Evolutionary conservation across 129 eudicot species (phyloP).

Genomic region (Lactuca saligna): DNA sequence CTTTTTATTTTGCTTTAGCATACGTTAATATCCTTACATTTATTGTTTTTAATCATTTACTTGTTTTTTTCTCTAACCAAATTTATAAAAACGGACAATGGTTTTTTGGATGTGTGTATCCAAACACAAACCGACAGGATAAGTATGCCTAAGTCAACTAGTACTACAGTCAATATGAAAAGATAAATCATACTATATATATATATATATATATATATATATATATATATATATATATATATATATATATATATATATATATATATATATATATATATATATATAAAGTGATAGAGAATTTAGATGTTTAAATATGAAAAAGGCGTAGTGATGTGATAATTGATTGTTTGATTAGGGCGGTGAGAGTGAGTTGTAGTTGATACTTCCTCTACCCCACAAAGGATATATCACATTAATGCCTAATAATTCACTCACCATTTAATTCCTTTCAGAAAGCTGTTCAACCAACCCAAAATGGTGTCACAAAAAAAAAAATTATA

Average conservation of each 20-base stretch:
- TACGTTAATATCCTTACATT: too few relatives aligned
- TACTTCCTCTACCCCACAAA: constrained; percentile 20
- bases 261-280: too few relatives aligned
- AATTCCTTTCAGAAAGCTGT: not conserved
- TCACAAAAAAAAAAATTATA: too few relatives aligned
- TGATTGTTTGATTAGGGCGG: constrained; percentile 27
- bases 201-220: too few relatives aligned
- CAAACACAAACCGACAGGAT: too few relatives aligned
- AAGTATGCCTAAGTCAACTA: not conserved
- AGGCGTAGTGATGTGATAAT: constrained; percentile 13
- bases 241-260: too few relatives aligned
- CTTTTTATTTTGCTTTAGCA: not conserved
- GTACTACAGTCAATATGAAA: too few relatives aligned
- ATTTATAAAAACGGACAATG: too few relatives aligned
- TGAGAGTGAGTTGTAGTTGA: constrained; percentile 26
- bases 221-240: too few relatives aligned
- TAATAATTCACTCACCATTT: constrained; percentile 15
- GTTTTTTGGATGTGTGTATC: too few relatives aligned
- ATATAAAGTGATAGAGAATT: too few relatives aligned
- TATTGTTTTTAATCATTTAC: not conserved
- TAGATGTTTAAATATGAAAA: too few relatives aligned
- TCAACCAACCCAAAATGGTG: not conserved
- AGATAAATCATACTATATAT: not conserved
- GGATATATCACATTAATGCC: constrained; percentile 18
- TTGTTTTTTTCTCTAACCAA: not conserved